Conservation (phyloP, 2,329 filamentous ascomycete genomes). For the Fusarium setosum region DNA sequence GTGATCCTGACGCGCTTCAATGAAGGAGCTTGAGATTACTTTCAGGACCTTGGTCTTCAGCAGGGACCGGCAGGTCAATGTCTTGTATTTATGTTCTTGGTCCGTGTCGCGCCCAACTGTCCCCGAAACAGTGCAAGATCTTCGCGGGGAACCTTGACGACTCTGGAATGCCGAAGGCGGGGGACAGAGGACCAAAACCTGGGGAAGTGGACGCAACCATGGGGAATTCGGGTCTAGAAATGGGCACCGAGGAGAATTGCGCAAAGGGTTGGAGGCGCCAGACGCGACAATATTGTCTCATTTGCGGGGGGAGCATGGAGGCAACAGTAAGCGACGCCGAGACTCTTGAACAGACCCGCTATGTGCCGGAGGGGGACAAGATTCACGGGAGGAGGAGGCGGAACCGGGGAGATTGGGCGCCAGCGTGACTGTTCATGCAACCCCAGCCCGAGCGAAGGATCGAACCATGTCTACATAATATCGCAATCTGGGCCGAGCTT, state of each 20-base stretch:
- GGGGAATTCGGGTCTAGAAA: constrained; percentile 27
- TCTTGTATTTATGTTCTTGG: constrained; percentile 27
- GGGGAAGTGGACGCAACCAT: constrained; percentile 19
- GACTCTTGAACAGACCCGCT: constrained; percentile 10
- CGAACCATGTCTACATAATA: background rate
- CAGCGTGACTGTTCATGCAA: background rate
- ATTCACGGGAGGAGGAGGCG: constrained; percentile 12
- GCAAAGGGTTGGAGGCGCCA: background rate
- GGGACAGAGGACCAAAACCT: constrained; percentile 19
- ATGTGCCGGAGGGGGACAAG: constrained; percentile 1
- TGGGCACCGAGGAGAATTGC: constrained; percentile 17
- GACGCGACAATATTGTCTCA: constrained; percentile 8
- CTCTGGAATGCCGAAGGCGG: constrained; percentile 22
- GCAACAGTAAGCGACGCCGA: background rate
- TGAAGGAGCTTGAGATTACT: too few relatives aligned
- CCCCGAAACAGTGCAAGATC: constrained; percentile 11
- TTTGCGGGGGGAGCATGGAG: background rate
- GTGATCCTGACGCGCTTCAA: background rate
- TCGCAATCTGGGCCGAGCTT: background rate
- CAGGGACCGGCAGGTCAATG: background rate
- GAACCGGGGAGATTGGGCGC: background rate
- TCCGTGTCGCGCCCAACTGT: background rate
- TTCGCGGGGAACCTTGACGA: constrained; percentile 14
- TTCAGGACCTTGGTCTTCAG: too few relatives aligned
- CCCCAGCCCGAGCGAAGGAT: background rate